Percentiles rank a stretch among this genome's conserved stretches.
Conservation (phyloP, 1,139 yeast genomes). For the Candida sp. region DNA sequence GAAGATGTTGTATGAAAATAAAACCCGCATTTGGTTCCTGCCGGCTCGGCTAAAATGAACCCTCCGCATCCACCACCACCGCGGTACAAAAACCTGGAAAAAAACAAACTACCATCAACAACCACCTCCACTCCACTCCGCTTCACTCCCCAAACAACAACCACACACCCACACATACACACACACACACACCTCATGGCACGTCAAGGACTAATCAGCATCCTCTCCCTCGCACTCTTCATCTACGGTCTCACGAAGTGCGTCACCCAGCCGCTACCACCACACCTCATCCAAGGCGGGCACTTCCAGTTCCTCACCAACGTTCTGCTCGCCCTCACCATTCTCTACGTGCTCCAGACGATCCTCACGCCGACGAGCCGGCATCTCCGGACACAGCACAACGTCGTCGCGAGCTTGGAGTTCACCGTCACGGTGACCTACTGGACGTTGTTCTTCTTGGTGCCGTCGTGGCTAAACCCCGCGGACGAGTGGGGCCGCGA, state of each 20-base stretch:
- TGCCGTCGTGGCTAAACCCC: conserved; percentile 22
- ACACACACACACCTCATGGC: too few relatives aligned
- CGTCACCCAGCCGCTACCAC: conserved; percentile 32
- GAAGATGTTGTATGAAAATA: too few relatives aligned
- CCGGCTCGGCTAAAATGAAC: too few relatives aligned
- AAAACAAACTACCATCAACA: too few relatives aligned
- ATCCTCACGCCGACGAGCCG: conserved; percentile 1
- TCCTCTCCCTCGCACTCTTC: conserved; percentile 10
- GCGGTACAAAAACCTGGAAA: too few relatives aligned
- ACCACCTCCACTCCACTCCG: too few relatives aligned
- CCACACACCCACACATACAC: too few relatives aligned
- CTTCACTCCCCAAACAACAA: not conserved
- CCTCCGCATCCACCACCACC: too few relatives aligned
- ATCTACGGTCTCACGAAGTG: conserved; percentile 13
- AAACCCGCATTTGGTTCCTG: too few relatives aligned
- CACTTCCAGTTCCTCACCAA: conserved; percentile 68
- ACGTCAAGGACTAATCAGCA: conserved; percentile 7
- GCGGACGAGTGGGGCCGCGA: conserved; percentile 19
- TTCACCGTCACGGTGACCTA: conserved; percentile 25
- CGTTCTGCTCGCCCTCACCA: conserved; percentile 31
- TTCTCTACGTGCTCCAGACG: conserved; percentile 7
- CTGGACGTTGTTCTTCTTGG: conserved; percentile 23
- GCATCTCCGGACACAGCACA: conserved; percentile 9
- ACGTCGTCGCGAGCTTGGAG: conserved; percentile 21
- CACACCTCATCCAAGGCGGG: conserved; percentile 52